Conservation (phyloP, 2,329 filamentous ascomycete genomes). For the Colletotrichum liriopes region DNA sequence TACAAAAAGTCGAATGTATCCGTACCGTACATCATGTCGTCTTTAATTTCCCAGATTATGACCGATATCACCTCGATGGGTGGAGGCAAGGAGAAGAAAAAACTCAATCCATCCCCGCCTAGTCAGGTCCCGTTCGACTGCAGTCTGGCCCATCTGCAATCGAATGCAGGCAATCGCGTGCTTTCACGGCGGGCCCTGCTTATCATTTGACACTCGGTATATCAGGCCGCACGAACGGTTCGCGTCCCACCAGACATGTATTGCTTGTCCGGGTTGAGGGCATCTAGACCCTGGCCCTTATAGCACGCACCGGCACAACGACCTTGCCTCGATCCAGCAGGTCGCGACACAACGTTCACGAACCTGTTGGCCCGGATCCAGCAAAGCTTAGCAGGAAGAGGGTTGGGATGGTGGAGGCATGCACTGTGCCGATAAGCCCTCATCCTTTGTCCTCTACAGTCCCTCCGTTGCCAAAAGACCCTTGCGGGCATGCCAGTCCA, state of each 20-base stretch:
- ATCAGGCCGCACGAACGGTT: not conserved
- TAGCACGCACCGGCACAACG: conserved; percentile 2
- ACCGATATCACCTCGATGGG: conserved; percentile 33
- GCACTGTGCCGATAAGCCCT: conserved; percentile 8
- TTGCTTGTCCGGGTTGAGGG: not conserved
- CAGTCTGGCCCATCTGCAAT: conserved; percentile 10
- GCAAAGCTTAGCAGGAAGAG: conserved; percentile 31
- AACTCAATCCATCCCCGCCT: conserved; percentile 27
- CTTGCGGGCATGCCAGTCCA: conserved; percentile 10
- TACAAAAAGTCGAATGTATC: not conserved
- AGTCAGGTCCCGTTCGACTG: conserved; percentile 25
- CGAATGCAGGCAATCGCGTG: conserved; percentile 35
- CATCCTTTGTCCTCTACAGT: not conserved
- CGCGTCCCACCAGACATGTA: not conserved
- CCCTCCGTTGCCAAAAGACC: conserved; percentile 8
- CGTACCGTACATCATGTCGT: conserved; percentile 1
- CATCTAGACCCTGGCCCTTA: not conserved
- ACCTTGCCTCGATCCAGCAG: conserved; percentile 35
- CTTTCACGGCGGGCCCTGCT: conserved; percentile 30
- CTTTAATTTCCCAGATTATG: conserved; percentile 33
- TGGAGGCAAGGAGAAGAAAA: conserved; percentile 17
- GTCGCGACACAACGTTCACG: conserved; percentile 19
- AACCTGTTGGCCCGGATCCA: conserved; percentile 26
- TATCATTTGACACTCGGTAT: conserved; percentile 7
- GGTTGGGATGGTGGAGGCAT: conserved; percentile 19